These are phyloP conservation scores for Phragmites australis DNA, from an alignment of 176 grass and related monocot genomes.

Conservation along the genomic window DNA sequence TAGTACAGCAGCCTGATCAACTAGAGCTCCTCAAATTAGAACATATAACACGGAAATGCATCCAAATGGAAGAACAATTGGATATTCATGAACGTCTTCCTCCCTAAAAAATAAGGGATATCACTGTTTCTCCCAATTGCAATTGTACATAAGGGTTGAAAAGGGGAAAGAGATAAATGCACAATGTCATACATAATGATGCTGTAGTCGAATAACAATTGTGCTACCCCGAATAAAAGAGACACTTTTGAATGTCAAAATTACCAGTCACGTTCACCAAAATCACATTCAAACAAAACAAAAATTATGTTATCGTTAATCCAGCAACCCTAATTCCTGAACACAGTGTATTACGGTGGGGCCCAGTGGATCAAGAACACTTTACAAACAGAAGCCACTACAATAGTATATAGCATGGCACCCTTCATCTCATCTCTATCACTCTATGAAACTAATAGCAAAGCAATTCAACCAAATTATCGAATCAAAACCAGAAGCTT, in stretches of 20 bases:
- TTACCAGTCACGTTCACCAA: neutral
- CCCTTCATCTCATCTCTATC: neutral
- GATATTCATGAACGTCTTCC: neutral
- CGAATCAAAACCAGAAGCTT: neutral
- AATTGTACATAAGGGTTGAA: neutral
- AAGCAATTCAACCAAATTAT: neutral
- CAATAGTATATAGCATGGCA: neutral
- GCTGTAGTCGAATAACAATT: neutral
- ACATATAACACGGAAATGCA: neutral
- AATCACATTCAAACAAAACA: neutral
- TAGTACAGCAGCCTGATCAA: neutral
- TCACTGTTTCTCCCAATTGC: neutral
- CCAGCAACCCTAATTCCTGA: neutral
- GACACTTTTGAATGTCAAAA: neutral
- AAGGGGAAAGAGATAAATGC: neutral
- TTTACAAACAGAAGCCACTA: neutral
- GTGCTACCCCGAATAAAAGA: neutral
- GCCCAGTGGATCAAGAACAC: slow-evolving; percentile 11
- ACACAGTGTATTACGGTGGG: neutral
- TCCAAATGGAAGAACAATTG: neutral
- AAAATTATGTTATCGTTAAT: neutral
- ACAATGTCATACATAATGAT: neutral
- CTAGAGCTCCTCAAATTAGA: neutral
- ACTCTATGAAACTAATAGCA: neutral
- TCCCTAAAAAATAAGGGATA: neutral